Percentiles rank a stretch among this genome's conserved stretches.
These are phyloP conservation scores for Warburgia ugandensis DNA, from an alignment of 164 flowering plant genomes.

Conservation along the genomic window DNA sequence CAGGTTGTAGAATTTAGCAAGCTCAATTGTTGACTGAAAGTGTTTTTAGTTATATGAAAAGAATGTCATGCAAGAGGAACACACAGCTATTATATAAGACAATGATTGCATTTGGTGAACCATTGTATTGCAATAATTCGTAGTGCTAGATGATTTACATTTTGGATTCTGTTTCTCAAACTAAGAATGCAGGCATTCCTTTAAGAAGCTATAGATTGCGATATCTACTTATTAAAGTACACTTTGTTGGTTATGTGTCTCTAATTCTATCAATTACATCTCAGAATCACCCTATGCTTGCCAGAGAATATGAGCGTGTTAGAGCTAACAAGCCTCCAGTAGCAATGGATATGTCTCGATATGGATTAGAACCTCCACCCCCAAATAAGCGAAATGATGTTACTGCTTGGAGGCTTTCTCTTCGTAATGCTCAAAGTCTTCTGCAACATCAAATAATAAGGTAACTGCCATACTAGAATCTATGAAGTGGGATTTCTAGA, in stretches of 20 bases:
- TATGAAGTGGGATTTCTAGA: too few relatives aligned
- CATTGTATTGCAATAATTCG: too few relatives aligned
- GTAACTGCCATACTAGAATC: slow-evolving; percentile 18
- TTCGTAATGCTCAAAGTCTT: slow-evolving; percentile 74
- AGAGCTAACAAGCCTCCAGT: slow-evolving; percentile 82
- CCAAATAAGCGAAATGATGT: slow-evolving; percentile 63
- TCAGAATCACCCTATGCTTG: slow-evolving; percentile 91
- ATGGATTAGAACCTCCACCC: slow-evolving; percentile 63
- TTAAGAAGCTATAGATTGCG: too few relatives aligned
- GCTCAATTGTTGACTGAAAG: too few relatives aligned
- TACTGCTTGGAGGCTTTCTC: slow-evolving; percentile 70
- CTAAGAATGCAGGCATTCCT: too few relatives aligned
- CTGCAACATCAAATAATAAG: slow-evolving; percentile 81
- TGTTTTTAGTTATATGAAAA: too few relatives aligned
- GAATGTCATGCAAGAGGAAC: too few relatives aligned
- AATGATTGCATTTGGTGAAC: too few relatives aligned
- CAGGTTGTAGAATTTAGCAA: too few relatives aligned
- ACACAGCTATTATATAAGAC: too few relatives aligned
- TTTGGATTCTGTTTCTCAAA: too few relatives aligned
- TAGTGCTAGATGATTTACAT: too few relatives aligned
- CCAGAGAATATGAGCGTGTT: slow-evolving; percentile 90
- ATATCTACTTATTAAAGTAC: not conserved
- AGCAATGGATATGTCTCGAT: slow-evolving; percentile 60
- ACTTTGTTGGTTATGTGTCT: not conserved
- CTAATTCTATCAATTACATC: slow-evolving; percentile 6